These are phyloP conservation scores for Elasticomyces elasticus DNA, from an alignment of 495 filamentous ascomycete species.

Conservation along the genomic window DNA sequence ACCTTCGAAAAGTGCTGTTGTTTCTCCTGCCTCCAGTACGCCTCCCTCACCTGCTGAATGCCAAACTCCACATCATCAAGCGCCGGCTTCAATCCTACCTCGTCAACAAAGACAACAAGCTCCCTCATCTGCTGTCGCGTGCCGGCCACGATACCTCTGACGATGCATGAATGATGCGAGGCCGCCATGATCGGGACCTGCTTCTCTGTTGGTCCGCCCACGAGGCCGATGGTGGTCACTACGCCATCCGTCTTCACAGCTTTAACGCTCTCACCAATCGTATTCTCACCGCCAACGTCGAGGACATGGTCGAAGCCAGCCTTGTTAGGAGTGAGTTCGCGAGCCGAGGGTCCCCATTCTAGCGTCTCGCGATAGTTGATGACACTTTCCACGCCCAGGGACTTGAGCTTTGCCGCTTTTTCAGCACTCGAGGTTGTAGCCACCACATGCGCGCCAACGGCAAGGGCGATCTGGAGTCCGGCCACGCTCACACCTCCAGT, in stretches of 20 bases:
- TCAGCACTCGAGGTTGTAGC: conserved; percentile 36
- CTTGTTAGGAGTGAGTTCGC: not conserved
- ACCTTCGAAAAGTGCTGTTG: conserved; percentile 4
- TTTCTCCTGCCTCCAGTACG: not conserved
- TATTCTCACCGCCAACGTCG: conserved; percentile 2
- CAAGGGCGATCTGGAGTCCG: conserved; percentile 15
- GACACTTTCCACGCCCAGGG: conserved; percentile 33
- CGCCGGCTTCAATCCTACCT: not conserved
- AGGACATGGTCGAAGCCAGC: conserved; percentile 3
- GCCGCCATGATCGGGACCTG: conserved; percentile 6
- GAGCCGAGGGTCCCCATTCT: conserved; percentile 28
- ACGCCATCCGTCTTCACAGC: conserved; percentile 2
- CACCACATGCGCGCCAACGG: conserved; percentile 34
- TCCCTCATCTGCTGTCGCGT: conserved; percentile 1
- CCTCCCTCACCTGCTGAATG: not conserved
- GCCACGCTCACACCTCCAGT: conserved; percentile 25
- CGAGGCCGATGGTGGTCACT: not conserved
- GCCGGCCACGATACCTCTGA: conserved; percentile 2
- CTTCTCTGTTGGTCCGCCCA: not conserved
- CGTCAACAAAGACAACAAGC: conserved; percentile 5
- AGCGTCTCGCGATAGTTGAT: conserved; percentile 37
- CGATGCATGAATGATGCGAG: not conserved
- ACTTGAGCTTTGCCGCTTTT: conserved; percentile 32
- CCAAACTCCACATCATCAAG: conserved; percentile 7
- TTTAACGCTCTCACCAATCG: not conserved